Evolutionary conservation across 768 basidiomycete genomes (phyloP), one percentile per base, ranked within the genome.

Genomic region (Kondoa subrosea): DNA sequence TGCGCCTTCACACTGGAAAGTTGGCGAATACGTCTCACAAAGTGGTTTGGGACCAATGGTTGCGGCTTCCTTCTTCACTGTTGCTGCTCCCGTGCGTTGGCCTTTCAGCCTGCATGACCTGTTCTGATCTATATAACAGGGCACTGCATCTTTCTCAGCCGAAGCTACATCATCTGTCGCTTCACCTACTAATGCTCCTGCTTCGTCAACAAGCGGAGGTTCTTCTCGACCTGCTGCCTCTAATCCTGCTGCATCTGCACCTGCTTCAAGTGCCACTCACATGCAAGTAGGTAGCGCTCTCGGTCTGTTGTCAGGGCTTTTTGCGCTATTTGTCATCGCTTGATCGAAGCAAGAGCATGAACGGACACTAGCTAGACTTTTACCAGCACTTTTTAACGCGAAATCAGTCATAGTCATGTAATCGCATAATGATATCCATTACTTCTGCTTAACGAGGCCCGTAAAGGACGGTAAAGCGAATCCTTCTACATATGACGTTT

Each of bases 11-110:
- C 69, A 67, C 66, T 69, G 67, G 67, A 30, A 63, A 27, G 56
- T 69, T 33, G 40, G 34, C 27, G 26, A 27, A 15, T 69, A 69
- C 40, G 69, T 69, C 17, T 25, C 25, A 16, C 16, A 50, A 21
- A 40, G 30, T 29, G 58, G 65, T 27, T 66, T 69, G n/a, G 69
- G 69, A 15, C n/a, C 31, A 4, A 58, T 69, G 26, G 69, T 69
- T 56, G 65, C 50, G 26, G 69, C 69, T 27, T 34, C 57, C 57
- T 69, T 67, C 69, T 69, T 69, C 69, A 69, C 69, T 27, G 69
- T 69, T 8, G 33, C 61, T 12, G 61, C 61, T 63, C 15, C 61
- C n/a, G 58, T 60, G 29, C 14, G 58, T 31, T 8, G 14, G 4
- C 58, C 30, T 26, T 50, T 50, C 40, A 50, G 40, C 8, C 40